Percentiles rank a stretch among this genome's conserved stretches.
These are phyloP conservation scores for Paracoccidioides lutzii DNA, from an alignment of 2,329 filamentous ascomycete species.

Conservation along the genomic window DNA sequence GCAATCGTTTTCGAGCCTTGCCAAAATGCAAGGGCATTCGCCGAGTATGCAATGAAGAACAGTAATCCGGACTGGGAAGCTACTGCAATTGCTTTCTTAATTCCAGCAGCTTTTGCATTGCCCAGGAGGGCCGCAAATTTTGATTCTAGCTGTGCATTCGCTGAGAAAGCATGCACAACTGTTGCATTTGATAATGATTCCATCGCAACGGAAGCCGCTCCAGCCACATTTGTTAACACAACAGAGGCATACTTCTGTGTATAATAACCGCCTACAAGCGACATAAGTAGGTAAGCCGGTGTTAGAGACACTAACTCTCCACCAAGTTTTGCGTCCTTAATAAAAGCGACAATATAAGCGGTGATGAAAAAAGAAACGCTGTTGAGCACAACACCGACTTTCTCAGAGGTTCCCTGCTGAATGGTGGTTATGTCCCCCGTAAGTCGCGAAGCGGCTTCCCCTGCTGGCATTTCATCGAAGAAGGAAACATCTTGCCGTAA, in stretches of 20 bases:
- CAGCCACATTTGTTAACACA: slow-evolving; percentile 39
- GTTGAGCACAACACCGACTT: slow-evolving; percentile 36
- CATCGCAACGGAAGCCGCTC: slow-evolving; percentile 46
- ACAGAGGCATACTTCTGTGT: slow-evolving; percentile 33
- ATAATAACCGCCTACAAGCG: slow-evolving; percentile 31
- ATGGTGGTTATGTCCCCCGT: slow-evolving; percentile 37
- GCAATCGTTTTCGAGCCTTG: slow-evolving; percentile 46
- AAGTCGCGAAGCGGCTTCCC: slow-evolving; percentile 36
- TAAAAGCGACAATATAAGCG: slow-evolving; percentile 38
- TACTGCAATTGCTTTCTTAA: slow-evolving; percentile 43
- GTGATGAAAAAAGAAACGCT: slow-evolving; percentile 37
- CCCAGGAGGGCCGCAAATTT: slow-evolving; percentile 41
- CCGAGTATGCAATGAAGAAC: slow-evolving; percentile 52
- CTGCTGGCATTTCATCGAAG: slow-evolving; percentile 35
- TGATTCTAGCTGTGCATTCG: slow-evolving; percentile 41
- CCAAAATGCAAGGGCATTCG: slow-evolving; percentile 53
- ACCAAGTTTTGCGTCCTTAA: slow-evolving; percentile 34
- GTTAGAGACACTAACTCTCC: slow-evolving; percentile 35
- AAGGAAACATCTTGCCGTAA: slow-evolving; percentile 42
- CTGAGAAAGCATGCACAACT: slow-evolving; percentile 48
- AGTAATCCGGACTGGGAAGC: slow-evolving; percentile 45
- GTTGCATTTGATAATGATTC: slow-evolving; percentile 45
- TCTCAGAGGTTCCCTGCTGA: slow-evolving; percentile 36
- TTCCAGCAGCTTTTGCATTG: slow-evolving; percentile 37
- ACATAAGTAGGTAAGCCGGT: slow-evolving; percentile 36